Base-by-base conservation (phyloP, 306 rosid species). In the Inga leiocalycina region DNA sequence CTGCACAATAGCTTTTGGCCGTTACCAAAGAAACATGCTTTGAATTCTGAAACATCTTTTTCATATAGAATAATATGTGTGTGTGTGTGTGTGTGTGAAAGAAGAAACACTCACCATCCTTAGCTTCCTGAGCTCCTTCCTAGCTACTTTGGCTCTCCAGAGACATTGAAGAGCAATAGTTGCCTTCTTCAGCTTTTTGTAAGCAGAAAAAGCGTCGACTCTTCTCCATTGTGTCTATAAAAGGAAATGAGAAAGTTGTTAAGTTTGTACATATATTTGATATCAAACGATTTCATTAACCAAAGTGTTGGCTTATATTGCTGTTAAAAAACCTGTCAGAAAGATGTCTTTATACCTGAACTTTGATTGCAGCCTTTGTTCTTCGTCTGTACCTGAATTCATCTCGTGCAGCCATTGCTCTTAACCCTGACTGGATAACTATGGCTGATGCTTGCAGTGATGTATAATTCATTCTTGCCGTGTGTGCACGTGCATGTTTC, bases 151-250 rank as follows among this genome's bases (percentile, higher is more conserved):
- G 45, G 92, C 88, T 85, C 98, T 91, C 98, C 98, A 94, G 71
- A 92, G 88, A 81, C 98, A 92, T 85, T 94, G 98, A 79, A 92
- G 92, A 45, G 83, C 22, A 56, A 94, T 74, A 79, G 94, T 89
- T 76, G 95, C 89, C 78, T 20, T 88, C 90, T 89, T 89, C 76
- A 88, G 92, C 37, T 89, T 83, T 84, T 91, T 94, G 85, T 92
- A 94, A 79, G 81, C 74, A 76, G 79, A 81, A 78, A 89, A 81
- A 79, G 97, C 97, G 57, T 80, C 80, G 51, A 67, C 89, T 85
- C 88, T 91, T 81, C 98, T 84, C 98, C 98, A 94, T 87, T 81
- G 88, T 71, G 95, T 92, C 98, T 94, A 89, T 72, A 74, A 85
- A 71, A 82, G 73, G 69, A 76, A 83, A 71, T 75, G 44, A 83